Conservation (phyloP, 345 rosid genomes). For the Reutealis trisperma region DNA sequence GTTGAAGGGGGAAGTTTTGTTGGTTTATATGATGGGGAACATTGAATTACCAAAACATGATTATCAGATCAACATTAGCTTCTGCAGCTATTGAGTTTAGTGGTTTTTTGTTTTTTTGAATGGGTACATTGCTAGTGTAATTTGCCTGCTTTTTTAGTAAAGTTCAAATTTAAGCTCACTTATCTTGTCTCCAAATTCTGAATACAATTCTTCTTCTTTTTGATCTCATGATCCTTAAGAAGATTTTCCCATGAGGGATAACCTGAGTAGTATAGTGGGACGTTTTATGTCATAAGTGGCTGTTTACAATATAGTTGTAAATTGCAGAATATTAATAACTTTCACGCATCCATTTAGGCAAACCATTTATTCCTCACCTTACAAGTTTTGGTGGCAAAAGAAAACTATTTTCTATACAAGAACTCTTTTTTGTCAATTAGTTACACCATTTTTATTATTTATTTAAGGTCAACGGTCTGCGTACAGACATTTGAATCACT, state of each 20-base stretch:
- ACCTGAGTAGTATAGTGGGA: not conserved
- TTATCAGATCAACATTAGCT: not conserved
- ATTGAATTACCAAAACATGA: not conserved
- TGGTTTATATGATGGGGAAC: not conserved
- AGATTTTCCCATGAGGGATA: not conserved
- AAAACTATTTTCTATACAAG: not conserved
- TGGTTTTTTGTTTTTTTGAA: not conserved
- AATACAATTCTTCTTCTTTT: not conserved
- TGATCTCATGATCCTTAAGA: not conserved
- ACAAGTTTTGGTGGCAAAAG: not conserved
- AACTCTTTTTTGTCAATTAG: not conserved
- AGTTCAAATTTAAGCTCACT: not conserved
- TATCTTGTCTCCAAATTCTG: not conserved
- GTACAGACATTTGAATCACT: not conserved
- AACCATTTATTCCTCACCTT: not conserved
- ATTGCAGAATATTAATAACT: not conserved
- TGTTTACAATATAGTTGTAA: slow-evolving; percentile 5
- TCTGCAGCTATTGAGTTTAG: not conserved
- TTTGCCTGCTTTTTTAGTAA: not conserved
- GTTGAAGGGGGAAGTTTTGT: not conserved
- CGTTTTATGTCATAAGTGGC: not conserved
- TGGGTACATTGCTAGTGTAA: not conserved
- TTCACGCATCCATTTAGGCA: not conserved
- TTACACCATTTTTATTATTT: not conserved
- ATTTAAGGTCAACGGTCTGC: not conserved